Conservation (phyloP, 805 yeast species). For the Priceomyces carsonii region DNA sequence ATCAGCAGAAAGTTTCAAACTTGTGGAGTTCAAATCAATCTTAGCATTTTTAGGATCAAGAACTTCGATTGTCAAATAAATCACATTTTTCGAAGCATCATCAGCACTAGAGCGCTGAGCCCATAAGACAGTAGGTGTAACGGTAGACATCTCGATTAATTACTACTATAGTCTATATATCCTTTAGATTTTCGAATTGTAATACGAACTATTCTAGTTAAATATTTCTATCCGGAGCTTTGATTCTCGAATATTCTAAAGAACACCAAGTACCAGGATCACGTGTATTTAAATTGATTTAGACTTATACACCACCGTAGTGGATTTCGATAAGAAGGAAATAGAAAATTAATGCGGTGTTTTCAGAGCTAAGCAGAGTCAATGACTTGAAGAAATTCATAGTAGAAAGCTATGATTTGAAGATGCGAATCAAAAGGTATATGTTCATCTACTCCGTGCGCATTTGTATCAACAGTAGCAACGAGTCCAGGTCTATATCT, state of each 20-base stretch:
- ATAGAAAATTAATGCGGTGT: too few species aligned
- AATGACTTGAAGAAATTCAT: constrained; percentile 46
- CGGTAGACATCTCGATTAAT: constrained; percentile 17
- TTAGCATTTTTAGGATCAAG: constrained; percentile 67
- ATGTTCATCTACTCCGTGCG: constrained; percentile 65
- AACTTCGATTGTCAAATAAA: constrained; percentile 72
- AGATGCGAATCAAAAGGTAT: constrained; percentile 54
- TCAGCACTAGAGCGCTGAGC: constrained; percentile 90
- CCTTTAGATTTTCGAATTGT: too few species aligned
- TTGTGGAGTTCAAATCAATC: constrained; percentile 58
- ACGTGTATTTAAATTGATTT: background rate
- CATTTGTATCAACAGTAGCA: constrained; percentile 31
- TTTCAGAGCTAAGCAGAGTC: constrained; percentile 18
- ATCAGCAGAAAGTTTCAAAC: constrained; percentile 52
- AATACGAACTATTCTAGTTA: too few species aligned
- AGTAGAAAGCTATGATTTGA: constrained; percentile 52
- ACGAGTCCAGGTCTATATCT: constrained; percentile 52
- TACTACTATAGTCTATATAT: too few species aligned
- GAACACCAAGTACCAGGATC: constrained; percentile 7
- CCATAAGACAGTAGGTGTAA: constrained; percentile 72
- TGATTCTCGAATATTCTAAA: background rate
- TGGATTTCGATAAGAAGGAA: too few species aligned
- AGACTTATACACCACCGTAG: too few species aligned
- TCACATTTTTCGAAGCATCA: constrained; percentile 70
- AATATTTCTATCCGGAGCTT: background rate